These are phyloP conservation scores for Protomyces inundatus DNA, from an alignment of 1,139 yeast genomes.

Conservation along the genomic window DNA sequence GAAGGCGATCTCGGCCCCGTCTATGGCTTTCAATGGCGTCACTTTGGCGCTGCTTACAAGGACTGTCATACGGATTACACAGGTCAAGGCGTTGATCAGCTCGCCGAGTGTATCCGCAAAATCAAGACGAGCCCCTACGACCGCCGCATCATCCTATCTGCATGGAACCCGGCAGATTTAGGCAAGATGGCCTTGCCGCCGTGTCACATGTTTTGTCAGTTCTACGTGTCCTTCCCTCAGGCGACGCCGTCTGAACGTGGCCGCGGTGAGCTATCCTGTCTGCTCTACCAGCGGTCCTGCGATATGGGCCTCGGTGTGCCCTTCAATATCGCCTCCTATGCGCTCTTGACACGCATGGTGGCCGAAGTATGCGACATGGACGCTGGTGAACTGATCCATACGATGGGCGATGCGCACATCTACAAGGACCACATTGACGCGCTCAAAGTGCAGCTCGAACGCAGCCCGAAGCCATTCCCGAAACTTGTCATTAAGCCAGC, in stretches of 20 bases:
- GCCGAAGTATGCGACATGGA: slow-evolving; percentile 92
- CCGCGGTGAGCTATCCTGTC: slow-evolving; percentile 72
- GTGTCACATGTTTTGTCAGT: slow-evolving; percentile 93
- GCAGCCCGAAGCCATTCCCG: slow-evolving; percentile 78
- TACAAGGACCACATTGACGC: slow-evolving; percentile 92
- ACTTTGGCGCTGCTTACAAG: slow-evolving; percentile 85
- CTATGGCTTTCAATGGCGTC: slow-evolving; percentile 99
- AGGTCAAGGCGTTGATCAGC: slow-evolving; percentile 86
- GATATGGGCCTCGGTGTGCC: slow-evolving; percentile 99
- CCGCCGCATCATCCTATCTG: slow-evolving; percentile 86
- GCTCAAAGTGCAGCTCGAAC: slow-evolving; percentile 63
- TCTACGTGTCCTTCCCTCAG: slow-evolving; percentile 76
- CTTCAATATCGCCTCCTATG: slow-evolving; percentile 93
- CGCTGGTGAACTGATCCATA: slow-evolving; percentile 90
- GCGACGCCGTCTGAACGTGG: slow-evolving; percentile 35
- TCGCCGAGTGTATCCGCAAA: slow-evolving; percentile 70
- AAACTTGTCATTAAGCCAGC: slow-evolving; percentile 53
- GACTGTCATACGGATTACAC: slow-evolving; percentile 83
- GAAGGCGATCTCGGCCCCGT: slow-evolving; percentile 98
- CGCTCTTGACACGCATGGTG: slow-evolving; percentile 85
- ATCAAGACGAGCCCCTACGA: slow-evolving; percentile 86
- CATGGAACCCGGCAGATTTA: slow-evolving; percentile 98
- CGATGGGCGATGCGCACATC: slow-evolving; percentile 95
- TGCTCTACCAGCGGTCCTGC: slow-evolving; percentile 93
- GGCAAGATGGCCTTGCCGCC: slow-evolving; percentile 95